Percentiles rank a stretch among this genome's conserved stretches.
Evolutionary conservation across 202 grass and related monocot genomes (phyloP).

Genomic region (Zoysia matrella): DNA sequence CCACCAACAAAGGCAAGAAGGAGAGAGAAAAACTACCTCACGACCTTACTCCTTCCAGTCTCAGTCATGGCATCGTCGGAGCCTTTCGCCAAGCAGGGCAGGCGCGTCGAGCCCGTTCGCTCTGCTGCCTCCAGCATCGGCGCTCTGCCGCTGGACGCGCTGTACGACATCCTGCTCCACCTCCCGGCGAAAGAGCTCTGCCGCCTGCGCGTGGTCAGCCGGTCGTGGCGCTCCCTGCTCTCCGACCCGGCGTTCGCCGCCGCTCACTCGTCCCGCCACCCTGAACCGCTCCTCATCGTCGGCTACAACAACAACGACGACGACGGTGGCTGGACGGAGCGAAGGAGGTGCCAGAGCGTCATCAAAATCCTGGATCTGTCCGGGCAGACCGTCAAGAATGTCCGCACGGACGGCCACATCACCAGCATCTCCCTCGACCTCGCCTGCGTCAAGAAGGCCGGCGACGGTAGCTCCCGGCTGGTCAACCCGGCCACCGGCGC

Average conservation of each 20-base stretch:
- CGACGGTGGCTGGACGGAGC: background rate
- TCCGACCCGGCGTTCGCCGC: background rate
- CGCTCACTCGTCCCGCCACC: slow-evolving; percentile 4
- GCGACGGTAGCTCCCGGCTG: background rate
- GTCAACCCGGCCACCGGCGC: background rate
- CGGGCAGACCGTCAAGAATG: slow-evolving; percentile 3
- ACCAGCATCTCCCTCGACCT: background rate
- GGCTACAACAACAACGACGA: background rate
- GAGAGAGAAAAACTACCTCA: too few relatives aligned
- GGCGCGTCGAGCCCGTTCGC: too few relatives aligned
- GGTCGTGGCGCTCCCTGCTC: background rate
- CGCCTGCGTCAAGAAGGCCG: slow-evolving; percentile 3
- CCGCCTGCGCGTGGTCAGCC: background rate
- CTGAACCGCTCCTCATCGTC: slow-evolving; percentile 2
- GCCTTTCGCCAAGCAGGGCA: too few relatives aligned
- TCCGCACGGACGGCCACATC: background rate
- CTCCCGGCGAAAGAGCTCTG: background rate
- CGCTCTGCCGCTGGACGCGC: background rate
- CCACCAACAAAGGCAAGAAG: too few relatives aligned
- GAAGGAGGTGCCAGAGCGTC: background rate
- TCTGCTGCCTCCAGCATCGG: too few relatives aligned
- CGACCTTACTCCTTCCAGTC: too few relatives aligned
- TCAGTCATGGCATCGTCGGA: too few relatives aligned
- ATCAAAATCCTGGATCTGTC: slow-evolving; percentile 21
- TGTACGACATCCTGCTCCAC: background rate